These are phyloP conservation scores for Piper betle DNA, from an alignment of 164 flowering plant species.

Conservation along the genomic window DNA sequence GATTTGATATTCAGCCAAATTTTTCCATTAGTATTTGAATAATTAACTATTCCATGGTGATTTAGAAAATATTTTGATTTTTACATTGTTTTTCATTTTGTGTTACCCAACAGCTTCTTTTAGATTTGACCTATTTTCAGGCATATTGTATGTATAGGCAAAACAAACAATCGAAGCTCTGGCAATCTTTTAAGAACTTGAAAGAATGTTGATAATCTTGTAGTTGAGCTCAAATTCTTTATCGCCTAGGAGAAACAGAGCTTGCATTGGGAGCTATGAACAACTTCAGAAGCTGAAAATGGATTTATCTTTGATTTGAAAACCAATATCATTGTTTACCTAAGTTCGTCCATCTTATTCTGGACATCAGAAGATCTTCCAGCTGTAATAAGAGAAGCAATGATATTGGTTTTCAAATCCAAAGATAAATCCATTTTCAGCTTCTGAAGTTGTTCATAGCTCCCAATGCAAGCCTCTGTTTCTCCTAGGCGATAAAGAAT, in stretches of 20 bases:
- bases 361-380: conserved; percentile 84
- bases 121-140: conserved; percentile 17
- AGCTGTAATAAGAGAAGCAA: conserved; percentile 67
- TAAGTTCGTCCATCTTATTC: conserved; percentile 41
- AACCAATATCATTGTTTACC: conserved; percentile 58
- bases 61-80: neutral
- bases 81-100: neutral
- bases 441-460: conserved; percentile 65
- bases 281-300: conserved; percentile 66
- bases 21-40: too few species aligned
- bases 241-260: conserved; percentile 69
- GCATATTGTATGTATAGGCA: conserved; percentile 90
- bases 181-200: conserved; percentile 44
- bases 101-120: neutral
- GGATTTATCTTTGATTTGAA: conserved; percentile 33
- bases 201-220: conserved; percentile 36
- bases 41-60: neutral
- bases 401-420: conserved; percentile 46
- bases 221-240: conserved; percentile 73
- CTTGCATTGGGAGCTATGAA: conserved; percentile 57
- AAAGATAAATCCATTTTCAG: conserved; percentile 47
- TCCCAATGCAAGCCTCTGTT: conserved; percentile 61
- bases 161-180: conserved; percentile 83
- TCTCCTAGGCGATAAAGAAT: conserved; percentile 71
- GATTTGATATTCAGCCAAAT: too few species aligned